Evolutionary conservation across 2,329 filamentous ascomycete species (phyloP), one percentile per base, ranked within the genome.

Genomic region (Aspergillus neotritici): DNA sequence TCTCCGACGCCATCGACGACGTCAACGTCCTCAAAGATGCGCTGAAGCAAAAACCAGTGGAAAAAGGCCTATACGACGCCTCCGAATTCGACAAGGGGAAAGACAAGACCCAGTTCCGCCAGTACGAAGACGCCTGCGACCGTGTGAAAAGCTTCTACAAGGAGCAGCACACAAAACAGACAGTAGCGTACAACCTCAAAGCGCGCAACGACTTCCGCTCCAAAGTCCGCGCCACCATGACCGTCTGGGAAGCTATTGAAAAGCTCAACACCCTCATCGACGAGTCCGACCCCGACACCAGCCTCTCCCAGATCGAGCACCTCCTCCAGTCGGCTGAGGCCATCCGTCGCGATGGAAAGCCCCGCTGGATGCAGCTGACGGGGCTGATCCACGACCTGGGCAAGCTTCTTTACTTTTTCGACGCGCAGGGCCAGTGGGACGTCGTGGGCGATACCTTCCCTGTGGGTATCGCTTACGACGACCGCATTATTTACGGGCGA

Each of bases 201-300:
- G 87, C 86, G 11, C 86, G 89, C 43, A 81, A 84, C 55, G 71
- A 77, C 42, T 87, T 88, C 71, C 72, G 82, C 65, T 76, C 75
- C 51, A 78, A 82, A 48, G 78, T 78, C 2, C 80, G 85, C 41
- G 80, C 84, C 12, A 77, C 85, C 65, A 87, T 94, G 86, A 84
- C 83, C 49, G 77, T 94, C 64, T 94, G 88, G 89, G 76, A 94
- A 65, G 89, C 89, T 14, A 93, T 94, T 70, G 87, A 94, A 77
- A 90, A 88, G 69, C 83, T 94, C 60, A 87, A 94, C 76, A 88
- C 85, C 0, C 78, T 94, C 40, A 86, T 94, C 65, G 89, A 95
- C 69, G 86, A 94, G 68, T 89, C 84, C 14, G 89, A 95, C 71
- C 89, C 89, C 1, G 88, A 95, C 70, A 94, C 89, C 35, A 81